These are phyloP conservation scores for Ilyonectria robusta DNA, from an alignment of 2,329 filamentous ascomycete species.

Conservation along the genomic window DNA sequence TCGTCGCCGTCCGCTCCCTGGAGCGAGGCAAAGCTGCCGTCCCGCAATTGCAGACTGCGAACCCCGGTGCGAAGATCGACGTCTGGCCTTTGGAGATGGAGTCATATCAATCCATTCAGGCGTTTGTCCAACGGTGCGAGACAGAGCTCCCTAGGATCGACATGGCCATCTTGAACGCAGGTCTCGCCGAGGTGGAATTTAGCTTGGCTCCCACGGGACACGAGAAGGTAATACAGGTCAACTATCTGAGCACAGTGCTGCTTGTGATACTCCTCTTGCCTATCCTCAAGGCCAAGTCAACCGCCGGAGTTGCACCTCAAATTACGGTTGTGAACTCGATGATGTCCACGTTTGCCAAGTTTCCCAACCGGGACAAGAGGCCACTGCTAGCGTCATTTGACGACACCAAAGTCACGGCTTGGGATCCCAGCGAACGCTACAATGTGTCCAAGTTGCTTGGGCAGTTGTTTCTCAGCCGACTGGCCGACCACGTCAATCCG, in stretches of 20 bases:
- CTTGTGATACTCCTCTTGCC: conserved; percentile 36
- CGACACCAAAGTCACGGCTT: conserved; percentile 36
- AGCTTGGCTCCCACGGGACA: conserved; percentile 31
- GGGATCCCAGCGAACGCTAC: conserved; percentile 41
- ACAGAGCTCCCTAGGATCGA: conserved; percentile 13
- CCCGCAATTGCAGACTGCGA: not conserved
- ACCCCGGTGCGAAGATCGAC: conserved; percentile 13
- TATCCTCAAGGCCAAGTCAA: conserved; percentile 30
- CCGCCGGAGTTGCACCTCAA: conserved; percentile 26
- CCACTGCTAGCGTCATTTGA: conserved; percentile 45
- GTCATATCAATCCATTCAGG: conserved; percentile 21
- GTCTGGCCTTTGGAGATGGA: conserved; percentile 25
- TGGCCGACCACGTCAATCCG: conserved; percentile 51
- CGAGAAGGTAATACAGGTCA: conserved; percentile 43
- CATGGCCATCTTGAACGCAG: conserved; percentile 27
- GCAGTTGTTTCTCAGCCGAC: conserved; percentile 54
- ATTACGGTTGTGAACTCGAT: conserved; percentile 48
- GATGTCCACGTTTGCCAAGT: conserved; percentile 40
- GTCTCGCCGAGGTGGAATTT: conserved; percentile 16
- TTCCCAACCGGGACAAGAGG: conserved; percentile 34
- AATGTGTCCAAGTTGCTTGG: conserved; percentile 45
- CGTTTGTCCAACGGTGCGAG: conserved; percentile 4
- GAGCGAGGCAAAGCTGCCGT: conserved; percentile 53
- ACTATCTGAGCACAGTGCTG: conserved; percentile 41
- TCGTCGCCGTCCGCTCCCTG: conserved; percentile 60